Percentiles rank a stretch among this genome's conserved stretches.
Evolutionary conservation across 31 red algal species (phyloP).

Genomic region (Endocladia muricata): DNA sequence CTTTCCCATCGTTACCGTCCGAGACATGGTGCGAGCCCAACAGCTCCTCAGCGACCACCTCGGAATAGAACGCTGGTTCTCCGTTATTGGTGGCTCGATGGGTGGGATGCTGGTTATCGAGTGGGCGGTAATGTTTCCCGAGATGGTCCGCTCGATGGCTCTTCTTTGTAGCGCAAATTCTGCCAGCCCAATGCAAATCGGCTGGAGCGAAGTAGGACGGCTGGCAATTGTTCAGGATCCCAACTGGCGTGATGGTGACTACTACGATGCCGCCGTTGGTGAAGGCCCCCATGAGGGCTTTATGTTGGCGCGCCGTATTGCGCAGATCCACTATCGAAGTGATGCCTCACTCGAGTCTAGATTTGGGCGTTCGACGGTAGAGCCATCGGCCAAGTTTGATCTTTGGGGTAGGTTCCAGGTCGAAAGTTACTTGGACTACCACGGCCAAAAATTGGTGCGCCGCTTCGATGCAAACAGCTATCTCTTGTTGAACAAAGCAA

Average conservation of each 20-base stretch:
- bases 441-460: neutral
- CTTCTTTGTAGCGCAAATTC: neutral
- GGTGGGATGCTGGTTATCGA: conserved; percentile 2
- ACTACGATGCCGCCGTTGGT: neutral
- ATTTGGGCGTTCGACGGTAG: neutral
- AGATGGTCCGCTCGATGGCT: neutral
- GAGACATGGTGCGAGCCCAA: conserved; percentile 5
- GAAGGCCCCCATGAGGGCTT: neutral
- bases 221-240: neutral
- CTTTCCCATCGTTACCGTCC: neutral
- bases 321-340: conserved; percentile 9
- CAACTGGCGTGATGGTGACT: neutral
- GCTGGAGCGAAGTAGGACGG: neutral
- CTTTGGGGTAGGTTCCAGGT: neutral
- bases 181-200: neutral
- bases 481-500: neutral
- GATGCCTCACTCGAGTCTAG: neutral
- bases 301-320: neutral
- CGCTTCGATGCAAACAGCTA: conserved; percentile 9
- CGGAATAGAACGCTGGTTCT: conserved; percentile 3
- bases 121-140: neutral
- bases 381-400: neutral
- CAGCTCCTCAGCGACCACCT: neutral
- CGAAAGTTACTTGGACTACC: neutral
- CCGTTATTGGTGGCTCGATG: conserved; percentile 10